Percentiles rank a stretch among this genome's conserved stretches.
These are phyloP conservation scores for Sclerotinia sclerotiorum DNA, from an alignment of 2,329 filamentous ascomycete genomes.

Conservation along the genomic window DNA sequence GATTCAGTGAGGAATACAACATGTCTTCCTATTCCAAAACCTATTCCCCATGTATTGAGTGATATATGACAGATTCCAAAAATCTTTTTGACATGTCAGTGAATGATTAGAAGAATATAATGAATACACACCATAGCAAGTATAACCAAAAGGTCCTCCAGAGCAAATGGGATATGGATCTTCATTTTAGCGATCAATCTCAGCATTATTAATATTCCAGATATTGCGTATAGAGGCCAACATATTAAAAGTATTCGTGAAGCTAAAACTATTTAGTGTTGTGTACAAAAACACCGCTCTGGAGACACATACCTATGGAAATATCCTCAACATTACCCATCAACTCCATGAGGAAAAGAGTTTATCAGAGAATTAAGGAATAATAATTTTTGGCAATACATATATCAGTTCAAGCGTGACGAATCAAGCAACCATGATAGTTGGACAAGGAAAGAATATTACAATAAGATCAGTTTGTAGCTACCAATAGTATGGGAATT, in stretches of 20 bases:
- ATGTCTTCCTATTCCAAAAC: conserved; percentile 11
- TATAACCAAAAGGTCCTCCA: conserved; percentile 8
- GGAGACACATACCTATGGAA: not conserved
- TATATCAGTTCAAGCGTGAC: not conserved
- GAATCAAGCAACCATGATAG: not conserved
- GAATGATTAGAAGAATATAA: not conserved
- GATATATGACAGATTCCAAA: conserved; percentile 16
- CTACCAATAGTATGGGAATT: not conserved
- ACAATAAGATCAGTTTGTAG: not conserved
- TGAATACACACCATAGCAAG: conserved; percentile 3
- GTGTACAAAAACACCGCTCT: no score
- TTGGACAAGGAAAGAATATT: not conserved
- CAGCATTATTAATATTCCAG: conserved; percentile 17
- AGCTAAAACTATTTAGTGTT: not conserved
- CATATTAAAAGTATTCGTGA: conserved; percentile 11
- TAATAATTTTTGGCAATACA: not conserved
- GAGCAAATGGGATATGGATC: conserved; percentile 12
- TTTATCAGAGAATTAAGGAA: not conserved
- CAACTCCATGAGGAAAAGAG: conserved; percentile 3
- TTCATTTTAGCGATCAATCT: conserved; percentile 14
- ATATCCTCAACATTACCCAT: not conserved
- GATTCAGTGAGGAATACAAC: not conserved
- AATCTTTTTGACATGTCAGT: not conserved
- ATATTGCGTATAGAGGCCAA: conserved; percentile 19
- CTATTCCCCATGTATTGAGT: conserved; percentile 16